These are phyloP conservation scores for Suillus paluster DNA, from an alignment of 768 basidiomycete genomes.

Conservation along the genomic window DNA sequence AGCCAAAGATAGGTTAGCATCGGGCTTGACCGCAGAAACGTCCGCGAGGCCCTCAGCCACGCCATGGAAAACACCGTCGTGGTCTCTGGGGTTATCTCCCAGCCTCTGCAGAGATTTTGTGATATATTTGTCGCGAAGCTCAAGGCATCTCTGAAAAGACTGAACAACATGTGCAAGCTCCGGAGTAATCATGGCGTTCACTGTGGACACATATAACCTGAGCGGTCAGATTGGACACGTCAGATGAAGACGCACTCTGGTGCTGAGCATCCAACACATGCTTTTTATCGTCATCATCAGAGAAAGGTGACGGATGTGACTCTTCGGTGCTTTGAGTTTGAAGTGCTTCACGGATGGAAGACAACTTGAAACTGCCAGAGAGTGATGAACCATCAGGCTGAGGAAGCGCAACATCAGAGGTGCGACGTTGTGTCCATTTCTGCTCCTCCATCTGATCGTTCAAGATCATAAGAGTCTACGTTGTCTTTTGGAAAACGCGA, in stretches of 20 bases:
- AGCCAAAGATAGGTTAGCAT: slow-evolving; percentile 45
- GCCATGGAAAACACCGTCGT: slow-evolving; percentile 79
- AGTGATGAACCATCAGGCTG: slow-evolving; percentile 34
- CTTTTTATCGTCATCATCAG: slow-evolving; percentile 43
- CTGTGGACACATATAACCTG: slow-evolving; percentile 6
- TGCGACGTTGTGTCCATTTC: slow-evolving; percentile 64
- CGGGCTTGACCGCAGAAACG: slow-evolving; percentile 69
- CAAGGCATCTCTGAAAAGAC: slow-evolving; percentile 82
- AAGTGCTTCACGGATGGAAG: slow-evolving; percentile 37
- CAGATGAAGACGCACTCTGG: slow-evolving; percentile 30
- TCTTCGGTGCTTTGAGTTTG: slow-evolving; percentile 22
- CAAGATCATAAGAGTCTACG: slow-evolving; percentile 11
- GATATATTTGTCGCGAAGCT: slow-evolving; percentile 96
- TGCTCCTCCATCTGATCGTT: slow-evolving; percentile 72
- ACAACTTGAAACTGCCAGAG: slow-evolving; percentile 44
- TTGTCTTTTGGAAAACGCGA: slow-evolving; percentile 6
- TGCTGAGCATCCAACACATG: slow-evolving; percentile 32
- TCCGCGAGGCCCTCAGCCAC: slow-evolving; percentile 65
- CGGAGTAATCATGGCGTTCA: slow-evolving; percentile 29
- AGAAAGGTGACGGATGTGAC: slow-evolving; percentile 20
- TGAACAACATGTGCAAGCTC: slow-evolving; percentile 65
- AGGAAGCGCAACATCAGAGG: slow-evolving; percentile 46
- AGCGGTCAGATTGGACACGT: background rate
- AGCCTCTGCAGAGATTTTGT: slow-evolving; percentile 83
- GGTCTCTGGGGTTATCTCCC: slow-evolving; percentile 93